These are phyloP conservation scores for Gnetum montanum DNA, from an alignment of 75 land plant genomes.

Conservation along the genomic window DNA sequence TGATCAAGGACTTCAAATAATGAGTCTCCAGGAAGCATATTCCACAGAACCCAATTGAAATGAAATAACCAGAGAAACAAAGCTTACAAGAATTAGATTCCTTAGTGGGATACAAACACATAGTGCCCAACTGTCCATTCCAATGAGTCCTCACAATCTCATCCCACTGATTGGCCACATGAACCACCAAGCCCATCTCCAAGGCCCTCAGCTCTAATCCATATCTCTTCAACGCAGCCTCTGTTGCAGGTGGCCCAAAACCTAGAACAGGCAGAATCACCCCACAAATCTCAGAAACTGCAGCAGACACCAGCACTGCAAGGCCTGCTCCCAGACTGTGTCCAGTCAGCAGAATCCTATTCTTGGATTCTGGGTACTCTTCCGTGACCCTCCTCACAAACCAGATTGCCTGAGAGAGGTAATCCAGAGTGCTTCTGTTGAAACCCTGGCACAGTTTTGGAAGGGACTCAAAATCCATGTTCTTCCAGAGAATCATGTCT, in stretches of 20 bases:
- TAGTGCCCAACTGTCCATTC: constrained; percentile 12
- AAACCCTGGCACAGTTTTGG: constrained; percentile 11
- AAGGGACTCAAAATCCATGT: constrained; percentile 2
- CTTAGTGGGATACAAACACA: constrained; percentile 10
- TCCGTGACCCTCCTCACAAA: constrained; percentile 12
- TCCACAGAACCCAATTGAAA: constrained; percentile 11
- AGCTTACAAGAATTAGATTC: constrained; percentile 7
- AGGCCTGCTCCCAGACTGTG: constrained; percentile 26
- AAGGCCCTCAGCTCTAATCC: not conserved
- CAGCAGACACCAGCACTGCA: constrained; percentile 20
- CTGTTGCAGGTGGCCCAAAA: constrained; percentile 4
- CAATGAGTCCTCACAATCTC: constrained; percentile 6
- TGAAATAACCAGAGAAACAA: constrained; percentile 4
- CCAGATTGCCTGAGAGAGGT: constrained; percentile 18
- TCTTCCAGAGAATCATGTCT: constrained; percentile 12
- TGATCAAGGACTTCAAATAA: constrained; percentile 7
- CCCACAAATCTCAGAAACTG: constrained; percentile 1
- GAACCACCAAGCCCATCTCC: not conserved
- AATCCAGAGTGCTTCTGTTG: constrained; percentile 15
- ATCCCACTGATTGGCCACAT: constrained; percentile 9
- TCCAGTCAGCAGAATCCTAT: constrained; percentile 8
- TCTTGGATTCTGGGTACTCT: constrained; percentile 1
- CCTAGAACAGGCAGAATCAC: constrained; percentile 11
- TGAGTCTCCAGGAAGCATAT: constrained; percentile 18
- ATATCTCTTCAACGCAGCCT: not conserved